Evolutionary conservation across 305 asterid genomes (phyloP), one percentile per base, ranked within the genome.

Genomic region (Rubia peregrina): DNA sequence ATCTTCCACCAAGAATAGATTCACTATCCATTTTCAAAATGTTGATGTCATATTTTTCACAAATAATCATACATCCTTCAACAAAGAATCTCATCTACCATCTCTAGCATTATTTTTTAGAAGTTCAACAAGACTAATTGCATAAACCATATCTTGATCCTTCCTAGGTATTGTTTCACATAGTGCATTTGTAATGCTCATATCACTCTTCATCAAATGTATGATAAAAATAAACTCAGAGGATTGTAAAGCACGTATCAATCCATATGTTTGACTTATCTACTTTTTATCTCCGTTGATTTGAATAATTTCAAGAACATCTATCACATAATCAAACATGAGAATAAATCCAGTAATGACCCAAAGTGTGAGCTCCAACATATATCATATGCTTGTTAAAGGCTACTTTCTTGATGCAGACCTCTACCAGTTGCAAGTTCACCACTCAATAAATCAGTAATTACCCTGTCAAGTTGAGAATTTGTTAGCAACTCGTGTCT

Each of bases 81-180:
- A n/a, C 30, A 26, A 26, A 26, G 2, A 26, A 26, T 26, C 30
- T 26, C 30, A 26, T 26, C 30, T 26, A 26, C 38, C 59, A 33
- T 75, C 71, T 46, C 79, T 68, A 17, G 74, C 40, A 61, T 19
- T 41, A 5, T 61, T 44, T 2, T 13, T 62, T 51, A 5, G 43
- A 68, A 26, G 71, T 11, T 53, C 43, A 36, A 67, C 75, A 26
- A 41, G 66, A 4, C 13, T 17, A 67, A 71, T 61, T 0, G 53
- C 71, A 75, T 65, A 74, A 0, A 11, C 13, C 30, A 63, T 71
- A 26, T 75, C 75, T 71, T 71, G 77, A 48, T 75, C 49, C 38
- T 71, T 76, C 9, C 48, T 57, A 57, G 71, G 65, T 30, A 76
- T 38, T 44, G 65, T 64, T 53, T n/a, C 55, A 48, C 16, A 48